These are phyloP conservation scores for Plasmodium falciparum DNA, from an alignment of 169 alveolate genomes.

Conservation along the genomic window DNA sequence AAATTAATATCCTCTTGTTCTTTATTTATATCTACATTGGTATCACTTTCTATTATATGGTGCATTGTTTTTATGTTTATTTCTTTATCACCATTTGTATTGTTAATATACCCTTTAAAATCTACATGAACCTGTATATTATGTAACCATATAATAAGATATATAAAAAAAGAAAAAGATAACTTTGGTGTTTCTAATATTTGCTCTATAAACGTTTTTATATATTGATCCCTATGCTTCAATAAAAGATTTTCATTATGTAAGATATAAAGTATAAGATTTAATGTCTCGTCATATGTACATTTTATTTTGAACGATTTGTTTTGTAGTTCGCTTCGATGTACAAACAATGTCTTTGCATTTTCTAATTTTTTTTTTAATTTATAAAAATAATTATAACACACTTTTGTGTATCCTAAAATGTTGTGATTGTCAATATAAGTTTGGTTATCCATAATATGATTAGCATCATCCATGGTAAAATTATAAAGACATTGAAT, in stretches of 20 bases:
- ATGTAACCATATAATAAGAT: conserved; percentile 58
- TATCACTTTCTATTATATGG: not conserved
- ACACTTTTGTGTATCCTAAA: conserved; percentile 38
- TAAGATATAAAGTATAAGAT: conserved; percentile 49
- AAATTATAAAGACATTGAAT: not conserved
- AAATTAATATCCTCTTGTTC: not conserved
- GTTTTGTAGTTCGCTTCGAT: conserved; percentile 46
- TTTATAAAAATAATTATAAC: conserved; percentile 55
- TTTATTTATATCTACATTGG: not conserved
- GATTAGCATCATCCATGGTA: not conserved
- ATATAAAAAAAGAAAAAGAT: conserved; percentile 70
- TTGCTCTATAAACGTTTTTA: conserved; percentile 71
- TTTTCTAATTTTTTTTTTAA: conserved; percentile 50
- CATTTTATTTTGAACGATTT: conserved; percentile 35
- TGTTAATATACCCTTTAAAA: conserved; percentile 65
- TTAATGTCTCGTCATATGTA: conserved; percentile 60
- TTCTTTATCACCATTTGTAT: conserved; percentile 11
- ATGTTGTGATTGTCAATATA: not conserved
- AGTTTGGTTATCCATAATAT: no score
- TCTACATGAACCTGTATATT: conserved; percentile 51
- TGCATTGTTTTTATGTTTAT: not conserved
- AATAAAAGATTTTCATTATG: conserved; percentile 66
- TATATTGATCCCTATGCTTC: conserved; percentile 65
- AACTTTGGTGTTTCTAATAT: conserved; percentile 66
- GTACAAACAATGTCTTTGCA: not conserved